These are phyloP conservation scores for Leucosporidium creatinivorum DNA, from an alignment of 768 basidiomycete species.

Conservation along the genomic window DNA sequence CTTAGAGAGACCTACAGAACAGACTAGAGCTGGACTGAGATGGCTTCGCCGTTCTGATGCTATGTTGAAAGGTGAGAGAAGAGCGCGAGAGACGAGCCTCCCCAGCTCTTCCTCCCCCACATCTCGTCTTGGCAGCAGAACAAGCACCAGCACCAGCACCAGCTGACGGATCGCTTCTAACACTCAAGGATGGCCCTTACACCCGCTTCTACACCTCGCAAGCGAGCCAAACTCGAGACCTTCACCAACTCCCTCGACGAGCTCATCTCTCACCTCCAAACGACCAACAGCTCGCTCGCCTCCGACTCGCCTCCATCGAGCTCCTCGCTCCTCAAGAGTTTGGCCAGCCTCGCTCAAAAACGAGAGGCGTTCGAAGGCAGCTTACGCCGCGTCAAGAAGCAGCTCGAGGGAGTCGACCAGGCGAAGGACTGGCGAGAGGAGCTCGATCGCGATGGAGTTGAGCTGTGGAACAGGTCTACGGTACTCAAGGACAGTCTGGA, in stretches of 20 bases:
- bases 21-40: no score
- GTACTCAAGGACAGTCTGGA: not conserved
- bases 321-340: not conserved
- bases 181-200: not conserved
- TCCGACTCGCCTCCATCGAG: not conserved
- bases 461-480: slow-evolving; percentile 13
- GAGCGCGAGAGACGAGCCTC: not conserved
- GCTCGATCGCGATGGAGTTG: slow-evolving; percentile 1
- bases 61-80: no score
- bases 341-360: not conserved
- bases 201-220: not conserved
- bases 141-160: not conserved
- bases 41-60: no score
- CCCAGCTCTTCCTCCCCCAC: not conserved
- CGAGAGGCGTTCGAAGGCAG: not conserved
- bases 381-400: not conserved
- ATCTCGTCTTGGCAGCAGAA: not conserved
- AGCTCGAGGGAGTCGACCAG: not conserved
- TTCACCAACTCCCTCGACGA: not conserved
- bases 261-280: not conserved
- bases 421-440: slow-evolving; percentile 2
- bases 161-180: not conserved
- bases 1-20: no score
- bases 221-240: not conserved
- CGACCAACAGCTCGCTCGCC: not conserved